phyloP scores from a whole-genome alignment of 495 filamentous ascomycete species.

The Trichoderma asperelloides region DNA sequence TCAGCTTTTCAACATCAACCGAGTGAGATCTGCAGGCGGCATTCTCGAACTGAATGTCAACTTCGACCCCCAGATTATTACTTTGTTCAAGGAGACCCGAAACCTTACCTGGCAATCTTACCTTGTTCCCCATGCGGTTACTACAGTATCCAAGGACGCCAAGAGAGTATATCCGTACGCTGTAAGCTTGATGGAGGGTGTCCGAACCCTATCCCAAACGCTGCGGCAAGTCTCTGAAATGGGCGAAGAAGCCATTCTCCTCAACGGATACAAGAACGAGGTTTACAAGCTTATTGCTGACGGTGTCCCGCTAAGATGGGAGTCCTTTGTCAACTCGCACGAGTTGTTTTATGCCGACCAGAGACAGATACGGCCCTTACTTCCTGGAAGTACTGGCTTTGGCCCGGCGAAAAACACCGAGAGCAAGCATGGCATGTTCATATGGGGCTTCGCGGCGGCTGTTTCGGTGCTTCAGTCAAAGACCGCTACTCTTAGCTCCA shows the following conservation, averaged over 20 bases:
- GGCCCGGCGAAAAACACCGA: slow-evolving; percentile 52
- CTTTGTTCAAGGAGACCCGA: slow-evolving; percentile 96
- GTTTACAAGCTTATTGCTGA: slow-evolving; percentile 71
- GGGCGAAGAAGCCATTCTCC: slow-evolving; percentile 73
- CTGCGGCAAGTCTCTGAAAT: slow-evolving; percentile 71
- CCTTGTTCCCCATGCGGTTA: slow-evolving; percentile 84
- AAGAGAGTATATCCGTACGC: slow-evolving; percentile 96
- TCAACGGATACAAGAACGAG: slow-evolving; percentile 86
- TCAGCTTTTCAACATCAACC: slow-evolving; percentile 79
- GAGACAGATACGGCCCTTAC: slow-evolving; percentile 50
- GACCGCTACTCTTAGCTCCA: slow-evolving; percentile 62
- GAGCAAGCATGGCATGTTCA: slow-evolving; percentile 92
- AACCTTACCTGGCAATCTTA: slow-evolving; percentile 92
- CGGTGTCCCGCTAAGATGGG: slow-evolving; percentile 86
- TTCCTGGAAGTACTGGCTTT: slow-evolving; percentile 51
- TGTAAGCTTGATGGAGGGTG: slow-evolving; percentile 95
- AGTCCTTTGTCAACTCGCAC: slow-evolving; percentile 94
- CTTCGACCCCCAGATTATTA: slow-evolving; percentile 94
- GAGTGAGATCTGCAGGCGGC: slow-evolving; percentile 80
- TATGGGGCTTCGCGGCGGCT: slow-evolving; percentile 79
- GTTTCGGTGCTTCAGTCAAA: slow-evolving; percentile 83
- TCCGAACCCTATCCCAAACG: slow-evolving; percentile 81
- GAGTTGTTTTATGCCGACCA: slow-evolving; percentile 60
- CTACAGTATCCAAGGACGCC: slow-evolving; percentile 92
- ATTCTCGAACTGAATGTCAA: slow-evolving; percentile 82